Percentiles rank a stretch among this genome's conserved stretches.
Evolutionary conservation across 352 stramenopile genomes (phyloP).

Genomic region (Phytophthora cryptogea): DNA sequence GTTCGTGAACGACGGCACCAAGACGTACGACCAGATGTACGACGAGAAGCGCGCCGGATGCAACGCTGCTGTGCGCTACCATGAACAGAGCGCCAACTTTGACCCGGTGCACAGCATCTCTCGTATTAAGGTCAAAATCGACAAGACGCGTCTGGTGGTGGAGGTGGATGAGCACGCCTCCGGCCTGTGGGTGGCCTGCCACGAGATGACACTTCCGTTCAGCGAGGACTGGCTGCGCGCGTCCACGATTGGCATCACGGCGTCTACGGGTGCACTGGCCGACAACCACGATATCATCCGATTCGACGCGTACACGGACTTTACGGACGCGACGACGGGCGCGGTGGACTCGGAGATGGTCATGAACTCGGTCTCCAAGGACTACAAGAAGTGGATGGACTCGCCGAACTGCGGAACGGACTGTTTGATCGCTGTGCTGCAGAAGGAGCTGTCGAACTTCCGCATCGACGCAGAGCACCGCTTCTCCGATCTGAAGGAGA

Average conservation of each 20-base stretch:
- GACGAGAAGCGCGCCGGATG: conserved; percentile 70
- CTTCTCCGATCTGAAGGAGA: conserved; percentile 85
- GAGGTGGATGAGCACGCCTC: conserved; percentile 70
- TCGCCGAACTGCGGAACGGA: conserved; percentile 76
- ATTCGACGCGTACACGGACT: conserved; percentile 73
- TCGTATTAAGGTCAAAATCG: conserved; percentile 78
- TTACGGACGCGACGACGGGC: conserved; percentile 45
- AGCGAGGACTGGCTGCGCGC: conserved; percentile 58
- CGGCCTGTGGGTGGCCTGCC: conserved; percentile 67
- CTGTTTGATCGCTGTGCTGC: conserved; percentile 76
- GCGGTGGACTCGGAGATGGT: conserved; percentile 67
- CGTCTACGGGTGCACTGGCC: conserved; percentile 72
- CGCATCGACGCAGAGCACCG: conserved; percentile 81
- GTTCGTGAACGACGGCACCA: conserved; percentile 81
- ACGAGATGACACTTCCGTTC: conserved; percentile 71
- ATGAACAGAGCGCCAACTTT: conserved; percentile 80
- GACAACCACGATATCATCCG: conserved; percentile 89
- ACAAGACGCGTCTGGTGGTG: conserved; percentile 54
- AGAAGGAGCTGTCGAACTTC: conserved; percentile 84
- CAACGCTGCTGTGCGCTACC: conserved; percentile 78
- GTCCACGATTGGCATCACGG: conserved; percentile 77
- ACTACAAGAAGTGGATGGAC: conserved; percentile 86
- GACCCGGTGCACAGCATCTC: conserved; percentile 83
- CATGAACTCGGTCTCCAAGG: conserved; percentile 83
- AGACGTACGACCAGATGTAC: conserved; percentile 70